Evolutionary conservation across 805 yeast species (phyloP), one percentile per base, ranked within the genome.

Genomic region (Nakazawaea populi): DNA sequence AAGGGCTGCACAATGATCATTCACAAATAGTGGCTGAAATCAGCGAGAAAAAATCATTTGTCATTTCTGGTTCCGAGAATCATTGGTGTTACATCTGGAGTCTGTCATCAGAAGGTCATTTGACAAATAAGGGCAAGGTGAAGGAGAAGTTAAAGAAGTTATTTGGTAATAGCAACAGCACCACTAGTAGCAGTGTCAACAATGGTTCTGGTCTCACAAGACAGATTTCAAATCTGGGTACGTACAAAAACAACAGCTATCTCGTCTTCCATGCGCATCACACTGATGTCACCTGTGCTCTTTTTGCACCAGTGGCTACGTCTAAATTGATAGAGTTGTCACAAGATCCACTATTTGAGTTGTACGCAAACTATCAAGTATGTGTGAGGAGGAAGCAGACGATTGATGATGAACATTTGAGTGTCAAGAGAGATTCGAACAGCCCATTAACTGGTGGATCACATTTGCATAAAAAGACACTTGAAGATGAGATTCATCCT

Each of bases 81-180:
- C 89, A 87, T 57, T 82, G 90, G 82, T 79, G 87, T 11, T 91
- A 90, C 60, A 69, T 88, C 10, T 92, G 98, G 98, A 75, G 77
- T 50, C 65, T 76, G 8, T 55, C 62, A 27, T 68, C 64, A 42
- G 61, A 61, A 5, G 63, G 56, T 27, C 46, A 51, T 27, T 52
- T 59, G 45, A 56, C 56, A 44, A 61, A 57, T 44, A 60, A 57
- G 39, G 37, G 55, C 18, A 58, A 58, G 27, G 47, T 38, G 6
- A 42, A 45, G 31, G 42, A 50, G 24, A 45, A 38, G 4, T 45
- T 48, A 11, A 44, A 44, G 44, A 47, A 43, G n/a, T 11, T 48
- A 8, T 48, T 42, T 36, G 29, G 30, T 6, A 18, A 29, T 12
- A 36, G 11, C 3, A 11, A 36, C 8, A 12, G 7, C 7, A 43